Percentiles rank a stretch among this genome's conserved stretches.
These are phyloP conservation scores for Blastobotrys malaysiensis DNA, from an alignment of 1,139 yeast species.

Conservation along the genomic window DNA sequence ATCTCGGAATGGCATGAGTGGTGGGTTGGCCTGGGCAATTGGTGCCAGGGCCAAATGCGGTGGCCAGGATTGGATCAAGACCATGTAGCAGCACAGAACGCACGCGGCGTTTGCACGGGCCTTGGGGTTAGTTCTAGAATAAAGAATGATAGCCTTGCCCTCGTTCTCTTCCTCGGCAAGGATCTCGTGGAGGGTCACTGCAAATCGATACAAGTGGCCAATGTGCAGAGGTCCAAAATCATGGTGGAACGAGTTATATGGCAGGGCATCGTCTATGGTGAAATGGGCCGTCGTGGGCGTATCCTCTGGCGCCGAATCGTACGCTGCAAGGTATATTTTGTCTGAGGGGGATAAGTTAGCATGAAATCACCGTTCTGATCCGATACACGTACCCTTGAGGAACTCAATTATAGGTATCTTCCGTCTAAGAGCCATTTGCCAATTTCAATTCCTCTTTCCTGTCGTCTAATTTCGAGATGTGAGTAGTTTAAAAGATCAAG, in stretches of 20 bases:
- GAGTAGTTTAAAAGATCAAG: background rate
- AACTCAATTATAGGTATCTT: constrained; percentile 36
- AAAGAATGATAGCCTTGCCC: constrained; percentile 85
- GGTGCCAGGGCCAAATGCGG: constrained; percentile 98
- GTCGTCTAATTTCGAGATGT: background rate
- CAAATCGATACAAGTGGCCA: constrained; percentile 90
- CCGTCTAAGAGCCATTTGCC: constrained; percentile 12
- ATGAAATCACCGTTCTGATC: background rate
- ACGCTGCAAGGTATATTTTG: constrained; percentile 87
- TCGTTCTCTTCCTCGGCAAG: constrained; percentile 79
- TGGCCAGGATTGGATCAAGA: constrained; percentile 93
- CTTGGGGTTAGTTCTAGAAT: constrained; percentile 74
- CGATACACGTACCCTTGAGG: constrained; percentile 29
- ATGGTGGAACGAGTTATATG: constrained; percentile 87
- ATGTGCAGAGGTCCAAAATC: constrained; percentile 96
- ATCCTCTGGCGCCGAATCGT: constrained; percentile 71
- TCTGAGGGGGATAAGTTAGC: constrained; percentile 46
- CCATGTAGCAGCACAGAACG: constrained; percentile 89
- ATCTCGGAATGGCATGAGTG: constrained; percentile 90
- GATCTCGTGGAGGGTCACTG: constrained; percentile 87
- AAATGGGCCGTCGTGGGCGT: constrained; percentile 74
- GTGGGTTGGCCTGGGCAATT: constrained; percentile 85
- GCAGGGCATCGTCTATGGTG: constrained; percentile 86
- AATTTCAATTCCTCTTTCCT: background rate
- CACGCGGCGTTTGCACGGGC: constrained; percentile 94